These are phyloP conservation scores for Termitomyces sp. DNA, from an alignment of 768 basidiomycete species.

Conservation along the genomic window DNA sequence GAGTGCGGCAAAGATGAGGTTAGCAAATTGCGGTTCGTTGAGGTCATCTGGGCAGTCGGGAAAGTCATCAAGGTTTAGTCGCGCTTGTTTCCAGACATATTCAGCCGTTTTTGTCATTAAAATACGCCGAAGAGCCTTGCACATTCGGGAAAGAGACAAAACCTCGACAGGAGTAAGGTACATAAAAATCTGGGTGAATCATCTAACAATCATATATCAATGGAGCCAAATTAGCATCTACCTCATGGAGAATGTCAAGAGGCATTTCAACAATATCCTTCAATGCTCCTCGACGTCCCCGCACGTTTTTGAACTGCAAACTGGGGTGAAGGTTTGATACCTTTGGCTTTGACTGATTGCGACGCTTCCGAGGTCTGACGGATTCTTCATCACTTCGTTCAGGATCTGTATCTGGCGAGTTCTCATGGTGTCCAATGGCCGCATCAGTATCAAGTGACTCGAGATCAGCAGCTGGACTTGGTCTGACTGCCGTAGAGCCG, in stretches of 20 bases:
- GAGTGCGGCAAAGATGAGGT: neutral
- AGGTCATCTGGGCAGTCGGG: slow-evolving; percentile 8
- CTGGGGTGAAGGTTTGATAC: neutral
- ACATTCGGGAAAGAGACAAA: slow-evolving; percentile 30
- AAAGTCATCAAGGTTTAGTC: slow-evolving; percentile 1
- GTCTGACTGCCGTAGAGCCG: neutral
- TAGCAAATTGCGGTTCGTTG: slow-evolving; percentile 1
- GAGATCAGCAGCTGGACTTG: neutral
- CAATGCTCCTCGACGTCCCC: slow-evolving; percentile 13
- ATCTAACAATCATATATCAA: no score
- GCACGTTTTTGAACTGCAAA: neutral
- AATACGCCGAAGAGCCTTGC: slow-evolving; percentile 22
- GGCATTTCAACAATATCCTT: slow-evolving; percentile 21
- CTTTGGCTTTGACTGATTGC: neutral
- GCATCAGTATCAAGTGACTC: neutral
- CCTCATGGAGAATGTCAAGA: slow-evolving; percentile 23
- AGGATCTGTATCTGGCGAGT: neutral
- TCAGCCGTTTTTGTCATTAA: slow-evolving; percentile 13
- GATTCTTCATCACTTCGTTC: neutral
- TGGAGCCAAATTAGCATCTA: neutral
- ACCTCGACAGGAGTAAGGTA: slow-evolving; percentile 31
- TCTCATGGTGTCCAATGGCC: neutral
- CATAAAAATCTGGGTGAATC: slow-evolving; percentile 26
- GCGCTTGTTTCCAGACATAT: slow-evolving; percentile 5
- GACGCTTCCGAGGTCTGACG: neutral